Conservation (phyloP, 2,329 filamentous ascomycete species). For the Neonectria neomacrospora region DNA sequence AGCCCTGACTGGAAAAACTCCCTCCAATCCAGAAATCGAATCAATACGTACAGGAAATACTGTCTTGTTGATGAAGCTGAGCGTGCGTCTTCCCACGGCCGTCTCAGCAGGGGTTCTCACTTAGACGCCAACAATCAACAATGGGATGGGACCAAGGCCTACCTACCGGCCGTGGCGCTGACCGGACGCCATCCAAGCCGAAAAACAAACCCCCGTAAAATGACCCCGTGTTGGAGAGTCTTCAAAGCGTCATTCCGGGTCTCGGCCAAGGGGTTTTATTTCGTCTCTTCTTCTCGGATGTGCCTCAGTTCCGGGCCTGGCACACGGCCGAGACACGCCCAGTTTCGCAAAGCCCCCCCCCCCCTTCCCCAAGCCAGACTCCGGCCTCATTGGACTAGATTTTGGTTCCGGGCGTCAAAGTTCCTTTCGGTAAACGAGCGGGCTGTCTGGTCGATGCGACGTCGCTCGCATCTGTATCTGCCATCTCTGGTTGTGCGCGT, state of each 20-base stretch:
- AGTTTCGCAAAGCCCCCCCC: slow-evolving; percentile 34
- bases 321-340: slow-evolving; percentile 34
- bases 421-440: no score
- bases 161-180: not conserved
- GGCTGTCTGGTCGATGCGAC: not conserved
- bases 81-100: not conserved
- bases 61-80: not conserved
- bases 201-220: slow-evolving; percentile 12
- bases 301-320: slow-evolving; percentile 35
- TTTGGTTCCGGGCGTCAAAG: not conserved
- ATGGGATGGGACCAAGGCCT: not conserved
- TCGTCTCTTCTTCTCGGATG: slow-evolving; percentile 29
- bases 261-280: slow-evolving; percentile 9
- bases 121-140: slow-evolving; percentile 2
- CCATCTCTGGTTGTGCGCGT: not conserved
- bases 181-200: slow-evolving; percentile 11
- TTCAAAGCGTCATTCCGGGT: slow-evolving; percentile 17
- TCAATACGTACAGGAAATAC: not conserved
- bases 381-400: not conserved
- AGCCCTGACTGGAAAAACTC: not conserved
- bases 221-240: slow-evolving; percentile 12
- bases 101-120: not conserved
- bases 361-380: not conserved
- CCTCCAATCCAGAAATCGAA: not conserved
- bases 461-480: not conserved